phyloP scores from a whole-genome alignment of 139 green algal species.

The Edaphochlamys debaryana region DNA sequence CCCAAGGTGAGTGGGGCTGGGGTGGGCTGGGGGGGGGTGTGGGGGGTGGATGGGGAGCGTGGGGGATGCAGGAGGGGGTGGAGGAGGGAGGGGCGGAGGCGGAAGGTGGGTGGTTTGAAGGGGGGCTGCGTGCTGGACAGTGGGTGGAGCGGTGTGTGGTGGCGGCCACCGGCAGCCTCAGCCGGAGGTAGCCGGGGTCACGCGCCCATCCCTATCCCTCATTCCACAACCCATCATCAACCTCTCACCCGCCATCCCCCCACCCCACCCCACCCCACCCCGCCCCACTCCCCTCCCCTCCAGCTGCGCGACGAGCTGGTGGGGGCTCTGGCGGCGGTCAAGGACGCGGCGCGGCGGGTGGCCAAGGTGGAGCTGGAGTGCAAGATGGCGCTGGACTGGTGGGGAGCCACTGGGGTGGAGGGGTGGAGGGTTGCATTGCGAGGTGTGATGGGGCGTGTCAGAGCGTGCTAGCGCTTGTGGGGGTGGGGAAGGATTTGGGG shows the following conservation, averaged over 20 bases:
- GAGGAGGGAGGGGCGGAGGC: neutral
- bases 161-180: too few relatives aligned
- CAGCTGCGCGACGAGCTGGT: conserved; percentile 73
- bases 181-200: too few relatives aligned
- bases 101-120: neutral
- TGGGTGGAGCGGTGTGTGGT: too few relatives aligned
- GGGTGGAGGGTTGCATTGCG: neutral
- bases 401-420: neutral
- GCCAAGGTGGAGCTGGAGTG: conserved; percentile 63
- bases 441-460: neutral
- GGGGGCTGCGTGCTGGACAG: too few relatives aligned
- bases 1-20: conserved; percentile 33
- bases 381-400: conserved; percentile 56
- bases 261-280: too few relatives aligned
- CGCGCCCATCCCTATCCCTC: too few relatives aligned
- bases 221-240: too few relatives aligned
- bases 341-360: conserved; percentile 69
- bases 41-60: neutral
- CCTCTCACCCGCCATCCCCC: too few relatives aligned
- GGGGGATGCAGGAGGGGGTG: neutral
- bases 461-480: too few relatives aligned
- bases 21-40: neutral
- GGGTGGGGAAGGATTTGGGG: neutral
- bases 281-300: neutral
- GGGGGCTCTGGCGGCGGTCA: conserved; percentile 52